A percentile compares a stretch with the other conserved stretches of the same genome.
Evolutionary conservation across 2,329 filamentous ascomycete species (phyloP).

Genomic region (Stagonosporopsis cucurbitacearum): DNA sequence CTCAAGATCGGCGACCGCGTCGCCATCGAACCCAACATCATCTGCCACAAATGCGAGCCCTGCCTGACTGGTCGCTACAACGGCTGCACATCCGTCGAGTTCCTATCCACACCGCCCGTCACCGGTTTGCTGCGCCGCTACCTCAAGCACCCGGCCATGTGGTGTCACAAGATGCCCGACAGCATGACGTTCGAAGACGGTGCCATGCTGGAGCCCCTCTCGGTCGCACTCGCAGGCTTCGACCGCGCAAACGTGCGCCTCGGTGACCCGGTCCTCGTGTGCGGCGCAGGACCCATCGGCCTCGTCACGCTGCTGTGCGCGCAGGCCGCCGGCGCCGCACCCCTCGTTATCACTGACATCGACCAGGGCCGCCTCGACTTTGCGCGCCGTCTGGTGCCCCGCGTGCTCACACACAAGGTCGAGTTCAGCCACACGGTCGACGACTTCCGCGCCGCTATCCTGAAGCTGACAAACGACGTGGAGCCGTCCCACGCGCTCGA

Average conservation of each 20-base stretch:
- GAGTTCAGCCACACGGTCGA: constrained; percentile 68
- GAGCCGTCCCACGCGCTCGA: constrained; percentile 85
- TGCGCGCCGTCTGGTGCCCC: constrained; percentile 81
- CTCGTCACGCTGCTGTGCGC: constrained; percentile 86
- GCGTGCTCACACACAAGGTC: constrained; percentile 81
- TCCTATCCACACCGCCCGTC: constrained; percentile 90
- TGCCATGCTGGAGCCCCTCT: constrained; percentile 86
- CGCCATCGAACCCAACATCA: constrained; percentile 85
- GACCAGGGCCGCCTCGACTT: constrained; percentile 84
- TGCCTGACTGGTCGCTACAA: constrained; percentile 95
- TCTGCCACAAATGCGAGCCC: constrained; percentile 88
- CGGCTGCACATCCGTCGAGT: constrained; percentile 83
- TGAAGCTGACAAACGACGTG: constrained; percentile 74
- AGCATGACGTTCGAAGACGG: constrained; percentile 89
- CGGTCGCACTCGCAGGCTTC: constrained; percentile 86
- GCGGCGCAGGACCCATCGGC: constrained; percentile 92
- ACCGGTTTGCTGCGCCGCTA: constrained; percentile 87
- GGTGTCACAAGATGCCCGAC: constrained; percentile 95
- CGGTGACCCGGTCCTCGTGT: constrained; percentile 87
- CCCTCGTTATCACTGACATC: constrained; percentile 93
- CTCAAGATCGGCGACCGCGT: constrained; percentile 78
- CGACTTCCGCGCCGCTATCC: constrained; percentile 72
- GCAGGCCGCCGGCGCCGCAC: constrained; percentile 85
- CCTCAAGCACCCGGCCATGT: constrained; percentile 90
- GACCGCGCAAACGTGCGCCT: constrained; percentile 81